Conservation (phyloP, 2,329 filamentous ascomycete species). For the Triangularia verruculosa region DNA sequence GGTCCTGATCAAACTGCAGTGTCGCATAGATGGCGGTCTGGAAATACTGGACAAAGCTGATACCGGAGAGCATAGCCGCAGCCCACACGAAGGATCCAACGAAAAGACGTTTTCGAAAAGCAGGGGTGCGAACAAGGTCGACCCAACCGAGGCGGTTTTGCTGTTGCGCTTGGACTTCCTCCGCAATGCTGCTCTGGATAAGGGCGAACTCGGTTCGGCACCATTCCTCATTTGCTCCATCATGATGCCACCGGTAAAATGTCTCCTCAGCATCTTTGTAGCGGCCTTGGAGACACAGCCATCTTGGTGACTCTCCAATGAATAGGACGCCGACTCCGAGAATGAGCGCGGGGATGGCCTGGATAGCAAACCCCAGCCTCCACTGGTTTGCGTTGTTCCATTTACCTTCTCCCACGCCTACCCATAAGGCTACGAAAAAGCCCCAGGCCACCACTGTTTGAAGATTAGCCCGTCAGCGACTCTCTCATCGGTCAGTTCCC, state of each 20-base stretch:
- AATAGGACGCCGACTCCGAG: conserved; percentile 37
- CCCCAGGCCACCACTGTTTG: conserved; percentile 40
- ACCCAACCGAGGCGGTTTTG: conserved; percentile 33
- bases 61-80: conserved; percentile 41
- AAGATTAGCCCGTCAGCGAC: neutral
- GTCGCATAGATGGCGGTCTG: conserved; percentile 43
- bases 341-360: conserved; percentile 35
- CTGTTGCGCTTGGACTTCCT: conserved; percentile 31
- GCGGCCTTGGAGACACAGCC: conserved; percentile 37
- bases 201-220: conserved; percentile 34
- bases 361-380: conserved; percentile 39
- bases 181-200: conserved; percentile 38
- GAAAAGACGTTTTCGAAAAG: conserved; percentile 39
- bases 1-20: conserved; percentile 36
- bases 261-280: conserved; percentile 36
- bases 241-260: conserved; percentile 36
- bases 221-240: conserved; percentile 38
- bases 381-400: conserved; percentile 40
- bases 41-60: conserved; percentile 43
- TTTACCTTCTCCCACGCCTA: conserved; percentile 38
- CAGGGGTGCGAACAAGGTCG: conserved; percentile 33
- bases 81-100: conserved; percentile 42
- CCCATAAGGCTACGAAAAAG: conserved; percentile 41
- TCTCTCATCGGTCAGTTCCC: neutral
- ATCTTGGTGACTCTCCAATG: conserved; percentile 37